Conservation (phyloP, 176 grass and related monocot genomes). For the Lolium perenne region DNA sequence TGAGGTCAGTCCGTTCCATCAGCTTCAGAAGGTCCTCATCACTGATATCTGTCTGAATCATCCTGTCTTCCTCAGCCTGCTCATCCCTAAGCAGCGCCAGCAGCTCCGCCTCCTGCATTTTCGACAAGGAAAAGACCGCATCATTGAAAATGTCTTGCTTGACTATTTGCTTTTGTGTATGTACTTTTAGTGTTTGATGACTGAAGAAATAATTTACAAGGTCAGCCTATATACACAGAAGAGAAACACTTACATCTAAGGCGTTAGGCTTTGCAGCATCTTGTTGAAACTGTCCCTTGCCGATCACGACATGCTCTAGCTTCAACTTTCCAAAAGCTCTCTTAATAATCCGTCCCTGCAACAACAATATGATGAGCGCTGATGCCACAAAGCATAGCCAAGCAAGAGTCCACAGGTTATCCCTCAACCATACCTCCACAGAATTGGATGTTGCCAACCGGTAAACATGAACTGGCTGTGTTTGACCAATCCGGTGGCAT, state of each 20-base stretch:
- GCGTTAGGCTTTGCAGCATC: constrained; percentile 65
- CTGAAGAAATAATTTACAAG: neutral
- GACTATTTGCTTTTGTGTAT: neutral
- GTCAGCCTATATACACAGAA: neutral
- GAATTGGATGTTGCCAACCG: constrained; percentile 89
- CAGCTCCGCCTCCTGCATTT: constrained; percentile 67
- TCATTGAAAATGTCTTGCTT: neutral
- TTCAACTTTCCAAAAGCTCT: constrained; percentile 90
- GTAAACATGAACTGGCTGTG: constrained; percentile 87
- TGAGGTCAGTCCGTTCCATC: constrained; percentile 75
- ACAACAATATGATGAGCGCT: constrained; percentile 6
- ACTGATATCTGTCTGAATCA: constrained; percentile 81
- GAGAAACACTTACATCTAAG: constrained; percentile 54
- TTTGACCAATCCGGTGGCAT: constrained; percentile 97
- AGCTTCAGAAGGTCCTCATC: constrained; percentile 73
- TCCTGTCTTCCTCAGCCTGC: constrained; percentile 70
- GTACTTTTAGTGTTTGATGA: neutral
- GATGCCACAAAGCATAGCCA: neutral
- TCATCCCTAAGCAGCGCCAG: constrained; percentile 82
- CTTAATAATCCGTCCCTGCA: constrained; percentile 85
- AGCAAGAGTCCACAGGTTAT: neutral
- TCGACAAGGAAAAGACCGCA: neutral
- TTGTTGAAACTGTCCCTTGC: constrained; percentile 92
- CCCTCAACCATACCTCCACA: constrained; percentile 62
- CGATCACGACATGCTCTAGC: constrained; percentile 92